These are phyloP conservation scores for Crithidia mellificae DNA, from an alignment of 208 protist species.

Conservation along the genomic window DNA sequence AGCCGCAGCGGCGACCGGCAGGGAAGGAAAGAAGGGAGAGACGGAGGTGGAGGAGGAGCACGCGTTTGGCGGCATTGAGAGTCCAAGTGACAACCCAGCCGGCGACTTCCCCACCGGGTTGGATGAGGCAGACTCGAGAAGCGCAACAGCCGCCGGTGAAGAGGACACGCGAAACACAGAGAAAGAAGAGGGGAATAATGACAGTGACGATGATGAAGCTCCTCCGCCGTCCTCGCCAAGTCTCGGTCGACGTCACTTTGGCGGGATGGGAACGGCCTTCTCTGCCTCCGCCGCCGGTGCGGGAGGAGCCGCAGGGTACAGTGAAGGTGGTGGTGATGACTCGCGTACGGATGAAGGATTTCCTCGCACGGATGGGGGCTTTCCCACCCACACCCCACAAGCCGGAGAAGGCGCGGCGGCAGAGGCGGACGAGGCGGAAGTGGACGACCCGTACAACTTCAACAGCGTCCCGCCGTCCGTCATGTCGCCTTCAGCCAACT, in stretches of 20 bases:
- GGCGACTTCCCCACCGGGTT: not conserved
- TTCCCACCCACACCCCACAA: not conserved
- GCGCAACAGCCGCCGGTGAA: too few relatives aligned
- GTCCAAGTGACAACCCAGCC: not conserved
- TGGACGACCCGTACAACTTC: not conserved
- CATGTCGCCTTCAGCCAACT: not conserved
- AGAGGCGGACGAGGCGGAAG: not conserved
- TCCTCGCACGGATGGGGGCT: not conserved
- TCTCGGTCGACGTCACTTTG: slow-evolving; percentile 5
- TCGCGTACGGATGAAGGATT: too few relatives aligned
- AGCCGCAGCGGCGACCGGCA: too few relatives aligned
- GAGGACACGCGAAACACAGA: too few relatives aligned
- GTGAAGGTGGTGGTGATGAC: too few relatives aligned
- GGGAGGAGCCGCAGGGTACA: not conserved
- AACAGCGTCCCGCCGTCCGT: not conserved
- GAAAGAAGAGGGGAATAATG: too few relatives aligned
- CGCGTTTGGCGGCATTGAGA: not conserved
- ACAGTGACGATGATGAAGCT: too few relatives aligned
- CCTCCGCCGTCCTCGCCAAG: slow-evolving; percentile 12
- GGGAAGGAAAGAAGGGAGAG: too few relatives aligned
- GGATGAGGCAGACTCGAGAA: not conserved
- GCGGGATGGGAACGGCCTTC: not conserved
- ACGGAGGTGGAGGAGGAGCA: not conserved
- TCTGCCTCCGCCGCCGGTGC: not conserved
- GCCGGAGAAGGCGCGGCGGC: not conserved